A percentile compares a stretch with the other conserved stretches of the same genome.
Conservation (phyloP, 129 eudicot species). For the Lonicera japonica region DNA sequence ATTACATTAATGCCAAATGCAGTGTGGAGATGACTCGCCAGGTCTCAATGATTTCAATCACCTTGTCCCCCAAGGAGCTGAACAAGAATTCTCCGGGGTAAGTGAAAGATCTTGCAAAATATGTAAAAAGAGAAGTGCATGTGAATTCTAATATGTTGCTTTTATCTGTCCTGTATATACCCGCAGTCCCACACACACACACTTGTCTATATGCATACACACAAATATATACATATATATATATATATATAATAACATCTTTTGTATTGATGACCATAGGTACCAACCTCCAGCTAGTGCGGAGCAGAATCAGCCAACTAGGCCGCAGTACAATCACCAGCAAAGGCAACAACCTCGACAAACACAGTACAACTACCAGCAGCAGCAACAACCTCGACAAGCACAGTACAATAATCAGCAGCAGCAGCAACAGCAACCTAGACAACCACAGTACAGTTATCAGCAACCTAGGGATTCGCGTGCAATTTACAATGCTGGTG, state of each 20-base stretch:
- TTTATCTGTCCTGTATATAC: neutral
- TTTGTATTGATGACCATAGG: conserved; percentile 22
- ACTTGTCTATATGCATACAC: too few relatives aligned
- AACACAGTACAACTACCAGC: conserved; percentile 6
- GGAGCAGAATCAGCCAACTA: conserved; percentile 35
- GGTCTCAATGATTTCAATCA: conserved; percentile 89
- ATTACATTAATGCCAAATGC: conserved; percentile 18
- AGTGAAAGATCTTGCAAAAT: conserved; percentile 1
- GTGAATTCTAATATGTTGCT: neutral
- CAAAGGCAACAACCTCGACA: conserved; percentile 24
- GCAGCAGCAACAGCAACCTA: conserved; percentile 31
- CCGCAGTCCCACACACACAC: too few relatives aligned
- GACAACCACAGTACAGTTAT: neutral
- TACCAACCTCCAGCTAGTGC: conserved; percentile 80
- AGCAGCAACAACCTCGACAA: conserved; percentile 34
- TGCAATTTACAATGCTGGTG: conserved; percentile 39
- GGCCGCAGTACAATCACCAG: conserved; percentile 50
- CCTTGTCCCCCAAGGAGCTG: conserved; percentile 81
- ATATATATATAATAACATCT: neutral
- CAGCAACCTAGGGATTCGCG: conserved; percentile 56
- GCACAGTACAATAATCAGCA: conserved; percentile 43
- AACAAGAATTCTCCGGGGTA: conserved; percentile 94
- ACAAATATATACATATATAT: neutral
- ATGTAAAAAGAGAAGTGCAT: neutral
- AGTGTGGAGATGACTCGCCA: conserved; percentile 97